These are phyloP conservation scores for Laetiporus sulphureus DNA, from an alignment of 1,284 basidiomycete genomes.

Conservation along the genomic window DNA sequence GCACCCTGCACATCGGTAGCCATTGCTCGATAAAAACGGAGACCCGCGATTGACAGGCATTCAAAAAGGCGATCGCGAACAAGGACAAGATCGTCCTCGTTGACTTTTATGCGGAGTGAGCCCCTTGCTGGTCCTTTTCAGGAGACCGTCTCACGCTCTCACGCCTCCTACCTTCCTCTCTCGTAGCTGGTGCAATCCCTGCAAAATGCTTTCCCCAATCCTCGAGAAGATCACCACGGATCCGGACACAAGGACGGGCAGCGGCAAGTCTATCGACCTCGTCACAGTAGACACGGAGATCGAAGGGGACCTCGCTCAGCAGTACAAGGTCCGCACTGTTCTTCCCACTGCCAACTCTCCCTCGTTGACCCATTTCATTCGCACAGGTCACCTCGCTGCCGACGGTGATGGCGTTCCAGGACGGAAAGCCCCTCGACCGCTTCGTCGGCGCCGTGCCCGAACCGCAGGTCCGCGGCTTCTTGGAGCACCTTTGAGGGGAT, in stretches of 20 bases:
- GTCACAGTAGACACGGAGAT: conserved; percentile 62
- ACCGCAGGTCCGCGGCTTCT: conserved; percentile 40
- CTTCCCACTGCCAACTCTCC: not conserved
- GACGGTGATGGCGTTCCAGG: conserved; percentile 65
- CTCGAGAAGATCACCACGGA: conserved; percentile 47
- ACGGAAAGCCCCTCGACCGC: conserved; percentile 44
- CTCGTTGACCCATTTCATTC: not conserved
- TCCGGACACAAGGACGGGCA: conserved; percentile 39
- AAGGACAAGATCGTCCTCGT: conserved; percentile 56
- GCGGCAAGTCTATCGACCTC: conserved; percentile 53
- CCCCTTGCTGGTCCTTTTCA: conserved; percentile 12
- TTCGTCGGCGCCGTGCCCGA: conserved; percentile 60
- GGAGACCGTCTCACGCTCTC: too few relatives aligned
- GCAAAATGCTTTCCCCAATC: conserved; percentile 61
- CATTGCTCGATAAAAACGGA: too few relatives aligned
- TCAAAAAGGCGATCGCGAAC: conserved; percentile 33
- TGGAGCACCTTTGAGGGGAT: conserved; percentile 33
- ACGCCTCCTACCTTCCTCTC: too few relatives aligned
- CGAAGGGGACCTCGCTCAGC: conserved; percentile 39
- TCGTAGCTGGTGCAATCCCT: conserved; percentile 68
- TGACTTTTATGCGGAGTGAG: conserved; percentile 74
- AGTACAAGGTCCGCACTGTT: conserved; percentile 38
- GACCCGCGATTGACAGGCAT: conserved; percentile 48
- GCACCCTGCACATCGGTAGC: not conserved
- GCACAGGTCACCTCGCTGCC: conserved; percentile 56